Conservation (phyloP, 306 rosid species). For the Quercus wislizeni region DNA sequence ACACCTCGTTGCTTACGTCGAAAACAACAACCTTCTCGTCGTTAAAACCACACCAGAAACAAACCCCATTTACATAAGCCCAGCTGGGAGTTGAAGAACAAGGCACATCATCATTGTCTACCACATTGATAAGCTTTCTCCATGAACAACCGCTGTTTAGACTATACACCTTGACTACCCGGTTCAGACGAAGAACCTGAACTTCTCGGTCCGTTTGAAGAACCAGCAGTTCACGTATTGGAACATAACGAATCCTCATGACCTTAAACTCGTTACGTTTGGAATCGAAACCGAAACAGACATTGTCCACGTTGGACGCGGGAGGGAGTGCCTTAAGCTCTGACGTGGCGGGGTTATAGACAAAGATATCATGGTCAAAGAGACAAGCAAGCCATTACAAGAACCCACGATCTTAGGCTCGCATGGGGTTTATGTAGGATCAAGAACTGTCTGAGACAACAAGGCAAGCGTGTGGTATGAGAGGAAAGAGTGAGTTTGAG, state of each 20-base stretch:
- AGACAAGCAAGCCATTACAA: not conserved
- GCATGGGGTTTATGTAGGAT: not conserved
- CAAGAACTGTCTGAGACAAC: not conserved
- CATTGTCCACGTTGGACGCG: not conserved
- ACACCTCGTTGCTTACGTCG: not conserved
- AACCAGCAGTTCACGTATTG: not conserved
- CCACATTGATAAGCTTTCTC: not conserved
- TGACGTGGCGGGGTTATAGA: not conserved
- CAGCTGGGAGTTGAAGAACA: not conserved
- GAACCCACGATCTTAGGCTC: not conserved
- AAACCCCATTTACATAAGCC: not conserved
- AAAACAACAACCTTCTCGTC: not conserved
- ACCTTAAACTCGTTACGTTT: not conserved
- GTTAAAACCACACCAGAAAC: not conserved
- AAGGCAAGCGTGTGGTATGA: not conserved
- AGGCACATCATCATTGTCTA: not conserved
- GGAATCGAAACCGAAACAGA: not conserved
- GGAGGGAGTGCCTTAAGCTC: not conserved
- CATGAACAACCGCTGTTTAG: not conserved
- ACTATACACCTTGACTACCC: not conserved
- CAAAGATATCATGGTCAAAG: not conserved
- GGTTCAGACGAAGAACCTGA: not conserved
- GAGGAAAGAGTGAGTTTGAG: not conserved
- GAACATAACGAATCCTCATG: not conserved
- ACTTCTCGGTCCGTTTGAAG: not conserved